phyloP scores from a whole-genome alignment of 148 eudicot genomes.

The Rhododendron mucronatum region DNA sequence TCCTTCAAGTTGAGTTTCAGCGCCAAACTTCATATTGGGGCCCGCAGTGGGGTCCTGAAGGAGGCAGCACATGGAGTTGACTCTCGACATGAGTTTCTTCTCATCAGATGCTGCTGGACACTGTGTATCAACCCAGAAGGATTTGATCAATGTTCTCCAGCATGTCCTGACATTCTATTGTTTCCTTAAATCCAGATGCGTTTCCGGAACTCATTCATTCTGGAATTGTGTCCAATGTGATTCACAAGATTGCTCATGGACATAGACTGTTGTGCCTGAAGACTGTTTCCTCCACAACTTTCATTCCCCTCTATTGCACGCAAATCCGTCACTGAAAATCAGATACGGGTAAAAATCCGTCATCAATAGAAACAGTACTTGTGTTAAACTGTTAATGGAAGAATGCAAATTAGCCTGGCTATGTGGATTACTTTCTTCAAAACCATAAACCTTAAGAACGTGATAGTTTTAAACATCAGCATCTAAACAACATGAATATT shows the following conservation, averaged over 20 bases:
- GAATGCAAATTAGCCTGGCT: neutral
- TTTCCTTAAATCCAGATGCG: conserved; percentile 28
- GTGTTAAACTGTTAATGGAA: neutral
- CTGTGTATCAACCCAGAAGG: conserved; percentile 56
- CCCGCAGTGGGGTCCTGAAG: conserved; percentile 15
- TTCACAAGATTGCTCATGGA: conserved; percentile 66
- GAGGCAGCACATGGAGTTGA: conserved; percentile 31
- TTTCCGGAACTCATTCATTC: conserved; percentile 36
- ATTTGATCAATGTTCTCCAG: conserved; percentile 57
- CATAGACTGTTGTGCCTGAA: conserved; percentile 35
- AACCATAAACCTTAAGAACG: neutral
- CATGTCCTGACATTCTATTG: conserved; percentile 39
- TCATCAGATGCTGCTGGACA: conserved; percentile 51
- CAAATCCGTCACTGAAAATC: conserved; percentile 40
- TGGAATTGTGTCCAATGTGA: conserved; percentile 59
- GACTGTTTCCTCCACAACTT: conserved; percentile 13
- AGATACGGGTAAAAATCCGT: neutral
- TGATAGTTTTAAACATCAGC: neutral
- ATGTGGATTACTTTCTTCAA: neutral
- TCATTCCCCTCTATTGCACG: conserved; percentile 35
- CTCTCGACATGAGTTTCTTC: conserved; percentile 68
- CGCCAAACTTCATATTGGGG: neutral
- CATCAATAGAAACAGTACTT: neutral
- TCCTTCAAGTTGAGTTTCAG: neutral
- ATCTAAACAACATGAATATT: neutral